Evolutionary conservation across 495 filamentous ascomycete genomes (phyloP).

Genomic region (Xylaria acuta): DNA sequence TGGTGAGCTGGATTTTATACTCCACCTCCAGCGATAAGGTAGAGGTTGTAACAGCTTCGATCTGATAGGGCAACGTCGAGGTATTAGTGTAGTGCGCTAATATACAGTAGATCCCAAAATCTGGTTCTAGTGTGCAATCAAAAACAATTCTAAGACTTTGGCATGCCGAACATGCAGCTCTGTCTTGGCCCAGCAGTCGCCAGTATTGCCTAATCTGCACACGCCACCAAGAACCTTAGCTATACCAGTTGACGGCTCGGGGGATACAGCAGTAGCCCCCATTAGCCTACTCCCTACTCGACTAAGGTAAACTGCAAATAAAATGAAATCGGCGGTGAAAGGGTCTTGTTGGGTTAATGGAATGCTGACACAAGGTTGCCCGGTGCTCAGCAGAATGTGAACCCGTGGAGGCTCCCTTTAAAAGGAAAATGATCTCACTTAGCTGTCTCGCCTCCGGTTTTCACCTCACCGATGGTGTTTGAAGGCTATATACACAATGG

Average conservation of each 20-base stretch:
- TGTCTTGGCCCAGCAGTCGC: background rate
- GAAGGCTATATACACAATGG: background rate
- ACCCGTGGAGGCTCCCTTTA: background rate
- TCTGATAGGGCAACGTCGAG: background rate
- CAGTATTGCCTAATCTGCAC: background rate
- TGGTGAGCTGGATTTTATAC: background rate
- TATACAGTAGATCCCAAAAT: background rate
- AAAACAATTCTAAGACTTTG: background rate
- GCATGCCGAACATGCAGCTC: constrained; percentile 1
- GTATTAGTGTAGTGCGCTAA: constrained; percentile 2
- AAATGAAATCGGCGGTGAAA: constrained; percentile 12
- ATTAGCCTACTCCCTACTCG: background rate
- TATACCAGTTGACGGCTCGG: background rate
- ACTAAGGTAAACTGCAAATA: background rate
- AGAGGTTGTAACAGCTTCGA: background rate
- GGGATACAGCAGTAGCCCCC: background rate
- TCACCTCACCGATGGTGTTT: background rate
- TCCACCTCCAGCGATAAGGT: background rate
- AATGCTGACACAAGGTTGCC: background rate
- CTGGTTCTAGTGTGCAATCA: background rate
- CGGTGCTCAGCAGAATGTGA: background rate
- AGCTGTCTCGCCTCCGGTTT: background rate
- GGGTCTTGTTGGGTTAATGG: background rate
- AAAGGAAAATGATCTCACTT: background rate
- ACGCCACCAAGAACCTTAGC: background rate